Evolutionary conservation across 73 alveolate species (phyloP).

Genomic region (Halteria grandinella): DNA sequence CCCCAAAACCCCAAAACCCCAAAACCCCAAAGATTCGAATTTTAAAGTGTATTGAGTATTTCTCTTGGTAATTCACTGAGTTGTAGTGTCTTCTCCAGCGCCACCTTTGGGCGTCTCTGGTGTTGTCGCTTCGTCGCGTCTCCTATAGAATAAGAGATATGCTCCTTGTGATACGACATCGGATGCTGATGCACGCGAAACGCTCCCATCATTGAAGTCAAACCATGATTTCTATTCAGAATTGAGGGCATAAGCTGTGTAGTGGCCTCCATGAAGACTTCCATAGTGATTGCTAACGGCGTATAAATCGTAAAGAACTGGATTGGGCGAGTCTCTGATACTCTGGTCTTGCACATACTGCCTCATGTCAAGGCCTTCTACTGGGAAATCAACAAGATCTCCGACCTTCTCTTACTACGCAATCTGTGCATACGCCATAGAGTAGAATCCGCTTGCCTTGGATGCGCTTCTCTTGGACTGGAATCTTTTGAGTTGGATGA

Average conservation of each 20-base stretch:
- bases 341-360: constrained; percentile 68
- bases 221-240: constrained; percentile 79
- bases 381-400: constrained; percentile 72
- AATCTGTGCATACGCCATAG: constrained; percentile 57
- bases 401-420: constrained; percentile 54
- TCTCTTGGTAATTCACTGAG: not conserved
- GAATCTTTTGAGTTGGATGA: constrained; percentile 87
- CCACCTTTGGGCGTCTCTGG: not conserved
- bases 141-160: constrained; percentile 76
- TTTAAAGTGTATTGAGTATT: not conserved
- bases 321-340: constrained; percentile 53
- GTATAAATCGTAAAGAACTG: constrained; percentile 88
- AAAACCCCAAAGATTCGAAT: not conserved
- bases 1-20: constrained; percentile 1
- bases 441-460: constrained; percentile 59
- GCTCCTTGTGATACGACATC: constrained; percentile 77
- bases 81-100: not conserved
- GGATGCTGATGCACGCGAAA: constrained; percentile 48
- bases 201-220: constrained; percentile 90
- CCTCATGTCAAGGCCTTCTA: constrained; percentile 79
- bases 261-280: constrained; percentile 97
- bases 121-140: not conserved
- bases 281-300: constrained; percentile 97
- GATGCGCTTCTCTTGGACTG: constrained; percentile 36
- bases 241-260: constrained; percentile 93